These are phyloP conservation scores for Penicillium sp. DNA, from an alignment of 2,329 filamentous ascomycete genomes.

Conservation along the genomic window DNA sequence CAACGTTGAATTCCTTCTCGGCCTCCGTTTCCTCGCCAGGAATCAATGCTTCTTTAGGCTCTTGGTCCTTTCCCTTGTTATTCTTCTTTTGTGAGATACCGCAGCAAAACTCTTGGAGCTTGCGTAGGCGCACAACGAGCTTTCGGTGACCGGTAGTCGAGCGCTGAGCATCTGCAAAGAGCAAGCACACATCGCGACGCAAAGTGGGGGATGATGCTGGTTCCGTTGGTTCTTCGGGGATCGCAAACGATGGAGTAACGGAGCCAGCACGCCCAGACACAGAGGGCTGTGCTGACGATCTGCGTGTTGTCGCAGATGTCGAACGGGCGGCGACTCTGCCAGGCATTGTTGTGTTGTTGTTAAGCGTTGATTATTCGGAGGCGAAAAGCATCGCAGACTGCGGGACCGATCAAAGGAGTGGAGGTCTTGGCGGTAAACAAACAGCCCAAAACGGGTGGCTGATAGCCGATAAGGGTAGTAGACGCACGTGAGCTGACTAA, in stretches of 20 bases:
- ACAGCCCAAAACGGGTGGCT: conserved; percentile 38
- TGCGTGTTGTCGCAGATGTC: conserved; percentile 37
- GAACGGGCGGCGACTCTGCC: conserved; percentile 42
- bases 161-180: conserved; percentile 80
- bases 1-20: conserved; percentile 81
- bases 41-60: conserved; percentile 47
- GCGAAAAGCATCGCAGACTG: conserved; percentile 21
- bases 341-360: conserved; percentile 35
- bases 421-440: conserved; percentile 37
- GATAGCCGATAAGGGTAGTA: conserved; percentile 10
- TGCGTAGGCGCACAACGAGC: conserved; percentile 79
- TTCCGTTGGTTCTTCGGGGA: conserved; percentile 62
- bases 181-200: conserved; percentile 68
- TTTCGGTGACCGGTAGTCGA: conserved; percentile 90
- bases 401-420: conserved; percentile 18
- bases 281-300: conserved; percentile 62
- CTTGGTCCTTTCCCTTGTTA: conserved; percentile 48
- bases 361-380: conserved; percentile 15
- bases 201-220: conserved; percentile 53
- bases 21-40: conserved; percentile 65
- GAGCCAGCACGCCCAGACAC: conserved; percentile 76
- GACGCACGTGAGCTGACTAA: conserved; percentile 26
- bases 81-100: conserved; percentile 50
- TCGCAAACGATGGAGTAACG: conserved; percentile 37
- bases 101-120: conserved; percentile 81